Evolutionary conservation across 148 eudicot species (phyloP), one percentile per base, ranked within the genome.

Genomic region (Dianthus caryophyllus): DNA sequence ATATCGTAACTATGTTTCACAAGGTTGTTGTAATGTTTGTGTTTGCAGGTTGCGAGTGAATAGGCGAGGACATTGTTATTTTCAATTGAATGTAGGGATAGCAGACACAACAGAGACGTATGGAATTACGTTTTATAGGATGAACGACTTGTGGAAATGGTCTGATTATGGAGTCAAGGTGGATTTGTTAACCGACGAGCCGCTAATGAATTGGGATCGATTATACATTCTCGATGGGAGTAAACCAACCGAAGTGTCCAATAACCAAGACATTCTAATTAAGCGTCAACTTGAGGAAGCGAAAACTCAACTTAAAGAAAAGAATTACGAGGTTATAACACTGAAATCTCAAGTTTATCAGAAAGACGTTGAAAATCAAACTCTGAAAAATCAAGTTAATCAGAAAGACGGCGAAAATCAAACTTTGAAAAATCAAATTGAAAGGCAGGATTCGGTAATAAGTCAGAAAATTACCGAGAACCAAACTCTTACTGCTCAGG

Each of bases 81-180:
- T 52, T 52, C 13, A 52, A 52, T 21, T 52, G 57, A 52, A 11
- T 24, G 27, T 6, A 52, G 57, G 57, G 20, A 20, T 21, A 52
- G 0, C 57, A 1, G 57, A 52, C 2, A 52, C 57, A 24, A 21
- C 57, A 21, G 57, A 52, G 27, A 22, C 26, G 27, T 21, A 21
- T 22, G 27, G 57, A 10, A 7, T 52, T 52, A 52, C 57, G 13
- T 52, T 52, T 9, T 52, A 52, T 4, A 22, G 57, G 22, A 52
- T 52, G 57, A 52, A 52, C 11, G 57, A 52, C 57, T 9, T 52
- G 3, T 52, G 57, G 57, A 52, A 52, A 22, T 52, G 57, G 57
- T 52, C 14, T 21, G 57, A 52, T 52, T 52, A 52, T 52, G 57
- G 57, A 52, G 57, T 52, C 13, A 24, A 52, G 10, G 27, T 52